Evolutionary conservation across 371 early-diverging fungal genomes (phyloP).

Genomic region (Dinochytrium kinnereticum): DNA sequence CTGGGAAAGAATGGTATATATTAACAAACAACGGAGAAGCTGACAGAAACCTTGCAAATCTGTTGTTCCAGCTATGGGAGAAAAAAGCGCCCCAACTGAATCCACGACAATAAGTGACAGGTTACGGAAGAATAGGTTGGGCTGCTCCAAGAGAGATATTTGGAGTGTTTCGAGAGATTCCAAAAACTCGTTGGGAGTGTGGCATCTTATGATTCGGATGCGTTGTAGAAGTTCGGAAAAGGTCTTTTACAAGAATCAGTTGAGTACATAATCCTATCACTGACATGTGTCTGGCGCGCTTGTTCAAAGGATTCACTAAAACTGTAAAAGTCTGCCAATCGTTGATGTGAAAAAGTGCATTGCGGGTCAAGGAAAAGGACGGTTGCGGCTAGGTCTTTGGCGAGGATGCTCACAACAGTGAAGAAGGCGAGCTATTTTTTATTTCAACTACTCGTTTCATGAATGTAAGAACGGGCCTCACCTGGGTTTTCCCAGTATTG

Average conservation of each 20-base stretch:
- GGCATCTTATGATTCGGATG: background rate
- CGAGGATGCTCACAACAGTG: background rate
- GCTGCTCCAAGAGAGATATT: background rate
- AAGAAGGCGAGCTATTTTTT: background rate
- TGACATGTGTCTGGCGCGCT: background rate
- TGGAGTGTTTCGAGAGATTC: background rate
- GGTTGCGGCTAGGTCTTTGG: background rate
- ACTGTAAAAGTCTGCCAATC: background rate
- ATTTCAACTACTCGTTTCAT: background rate
- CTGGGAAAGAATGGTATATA: background rate
- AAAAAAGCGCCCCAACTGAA: conserved; percentile 8
- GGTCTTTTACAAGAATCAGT: background rate
- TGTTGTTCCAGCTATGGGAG: conserved; percentile 1
- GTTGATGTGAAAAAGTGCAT: background rate
- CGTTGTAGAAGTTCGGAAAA: background rate
- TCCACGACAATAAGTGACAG: conserved; percentile 8
- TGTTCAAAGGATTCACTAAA: background rate
- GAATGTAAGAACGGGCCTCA: background rate
- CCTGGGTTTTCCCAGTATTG: conserved; percentile 7
- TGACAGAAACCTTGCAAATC: background rate
- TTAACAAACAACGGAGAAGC: background rate
- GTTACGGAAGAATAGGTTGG: background rate
- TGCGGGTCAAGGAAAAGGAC: background rate
- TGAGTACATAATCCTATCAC: background rate
- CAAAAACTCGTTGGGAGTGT: background rate